Evolutionary conservation across 139 green algal genomes (phyloP), one percentile per base, ranked within the genome.

Genomic region (Chlorella sp.): DNA sequence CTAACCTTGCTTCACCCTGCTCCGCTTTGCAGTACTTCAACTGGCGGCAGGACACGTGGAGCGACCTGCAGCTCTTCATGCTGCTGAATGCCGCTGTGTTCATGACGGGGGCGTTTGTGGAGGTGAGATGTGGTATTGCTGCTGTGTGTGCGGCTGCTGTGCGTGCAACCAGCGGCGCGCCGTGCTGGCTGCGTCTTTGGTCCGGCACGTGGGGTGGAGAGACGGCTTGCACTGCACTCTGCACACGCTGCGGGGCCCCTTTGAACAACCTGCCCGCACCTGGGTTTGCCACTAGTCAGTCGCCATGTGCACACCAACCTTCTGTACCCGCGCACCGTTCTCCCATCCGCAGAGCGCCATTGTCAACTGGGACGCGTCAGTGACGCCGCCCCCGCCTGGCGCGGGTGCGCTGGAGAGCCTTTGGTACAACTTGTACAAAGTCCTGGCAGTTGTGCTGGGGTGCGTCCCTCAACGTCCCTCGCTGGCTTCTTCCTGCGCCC

Each of bases 21-120:
- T 16, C 65, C 65, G 20, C n/a, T 38, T 73, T 30, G n/a, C 73
- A 54, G 75, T 81, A 73, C 11, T 73, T 43, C 48, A 81, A 81
- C 76, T 82, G 77, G 77, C 77, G 77, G 58, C 54, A 73, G 30
- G 58, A 73, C 60, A 83, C 77, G 24, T 56, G 54, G 58, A 34
- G 11, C 14, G 77, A 74, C 60, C 60, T 83, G 58, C 77, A 83
- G 60, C 77, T 83, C 11, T 83, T 83, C 77, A 41, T 83, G 58
- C 22, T 83, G 8, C 60, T 83, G 1, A 83, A 83, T 13, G 16
- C 46, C 17, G 0, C 62, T 19, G 54, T 83, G 13, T 56, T 83
- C 24, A 9, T 70, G 54, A 60, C 58, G 16, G 77, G 30, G 11
- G 77, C 58, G 8, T 78, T 43, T 43, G 30, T 78, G 19, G 72